Conservation (phyloP, 2,329 filamentous ascomycete genomes). For the Rhexocercosporidium sp. region DNA sequence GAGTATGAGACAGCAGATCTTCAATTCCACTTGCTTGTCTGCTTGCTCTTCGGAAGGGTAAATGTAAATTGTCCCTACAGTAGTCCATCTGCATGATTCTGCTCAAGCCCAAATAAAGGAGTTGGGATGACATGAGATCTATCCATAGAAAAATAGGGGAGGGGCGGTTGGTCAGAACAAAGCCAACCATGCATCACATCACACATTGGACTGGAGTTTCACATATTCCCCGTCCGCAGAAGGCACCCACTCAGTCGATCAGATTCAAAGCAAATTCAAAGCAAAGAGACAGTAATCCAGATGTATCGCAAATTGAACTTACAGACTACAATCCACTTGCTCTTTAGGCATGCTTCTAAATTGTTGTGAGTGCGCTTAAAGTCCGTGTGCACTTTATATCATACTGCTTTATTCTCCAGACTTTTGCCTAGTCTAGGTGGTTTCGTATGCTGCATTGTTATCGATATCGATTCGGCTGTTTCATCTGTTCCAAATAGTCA, state of each 20-base stretch:
- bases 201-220: constrained; percentile 3
- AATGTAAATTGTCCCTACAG: no score
- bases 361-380: constrained; percentile 1
- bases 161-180: background rate
- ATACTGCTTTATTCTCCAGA: background rate
- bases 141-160: background rate
- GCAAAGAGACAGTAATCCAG: no score
- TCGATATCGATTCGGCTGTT: background rate
- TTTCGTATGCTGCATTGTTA: no score
- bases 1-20: no score
- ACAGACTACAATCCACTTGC: no score
- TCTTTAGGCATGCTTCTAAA: background rate
- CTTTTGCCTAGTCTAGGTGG: no score
- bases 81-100: background rate
- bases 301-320: no score
- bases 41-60: no score
- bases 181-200: constrained; percentile 14
- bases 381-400: constrained; percentile 3
- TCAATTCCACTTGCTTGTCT: no score
- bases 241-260: background rate
- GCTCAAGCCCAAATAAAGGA: background rate
- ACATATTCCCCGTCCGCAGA: background rate
- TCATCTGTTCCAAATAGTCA: background rate
- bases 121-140: constrained; percentile 10
- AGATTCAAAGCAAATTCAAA: background rate